phyloP scores from a whole-genome alignment of 495 filamentous ascomycete species.

The Sabuloglossum arenarium region DNA sequence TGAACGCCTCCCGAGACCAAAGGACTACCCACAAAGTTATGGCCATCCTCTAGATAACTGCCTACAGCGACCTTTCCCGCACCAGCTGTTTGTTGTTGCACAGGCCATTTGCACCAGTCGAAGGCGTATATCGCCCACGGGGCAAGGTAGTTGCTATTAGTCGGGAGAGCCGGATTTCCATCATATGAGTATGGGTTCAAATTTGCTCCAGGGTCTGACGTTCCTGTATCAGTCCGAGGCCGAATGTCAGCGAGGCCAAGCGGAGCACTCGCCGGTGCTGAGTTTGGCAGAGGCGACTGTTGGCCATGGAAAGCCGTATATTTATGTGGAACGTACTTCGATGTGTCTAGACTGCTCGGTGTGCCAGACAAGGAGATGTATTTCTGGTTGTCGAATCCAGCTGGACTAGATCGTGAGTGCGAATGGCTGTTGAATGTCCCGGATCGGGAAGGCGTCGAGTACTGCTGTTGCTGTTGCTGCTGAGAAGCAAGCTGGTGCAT shows the following conservation, averaged over 20 bases:
- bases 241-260: constrained; percentile 82
- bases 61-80: constrained; percentile 83
- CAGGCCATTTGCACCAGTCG: constrained; percentile 99
- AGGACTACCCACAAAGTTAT: constrained; percentile 62
- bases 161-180: constrained; percentile 29
- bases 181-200: constrained; percentile 29
- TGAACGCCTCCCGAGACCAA: not conserved
- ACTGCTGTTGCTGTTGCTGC: constrained; percentile 27
- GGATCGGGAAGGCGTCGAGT: constrained; percentile 43
- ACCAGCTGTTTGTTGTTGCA: constrained; percentile 25
- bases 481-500: constrained; percentile 14
- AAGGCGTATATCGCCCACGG: constrained; percentile 92
- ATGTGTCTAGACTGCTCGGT: constrained; percentile 26
- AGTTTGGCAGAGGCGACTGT: not conserved
- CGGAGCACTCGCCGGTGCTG: constrained; percentile 46
- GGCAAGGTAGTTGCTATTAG: constrained; percentile 77
- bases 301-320: not conserved
- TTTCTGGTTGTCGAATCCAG: constrained; percentile 47
- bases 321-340: constrained; percentile 39
- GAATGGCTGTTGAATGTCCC: constrained; percentile 38
- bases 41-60: constrained; percentile 92
- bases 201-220: constrained; percentile 40
- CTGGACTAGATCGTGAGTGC: constrained; percentile 68
- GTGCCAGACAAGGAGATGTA: constrained; percentile 54
- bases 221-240: constrained; percentile 50